Base-by-base conservation (phyloP, 352 stramenopile genomes). In the Globisporangium abappressorium region DNA sequence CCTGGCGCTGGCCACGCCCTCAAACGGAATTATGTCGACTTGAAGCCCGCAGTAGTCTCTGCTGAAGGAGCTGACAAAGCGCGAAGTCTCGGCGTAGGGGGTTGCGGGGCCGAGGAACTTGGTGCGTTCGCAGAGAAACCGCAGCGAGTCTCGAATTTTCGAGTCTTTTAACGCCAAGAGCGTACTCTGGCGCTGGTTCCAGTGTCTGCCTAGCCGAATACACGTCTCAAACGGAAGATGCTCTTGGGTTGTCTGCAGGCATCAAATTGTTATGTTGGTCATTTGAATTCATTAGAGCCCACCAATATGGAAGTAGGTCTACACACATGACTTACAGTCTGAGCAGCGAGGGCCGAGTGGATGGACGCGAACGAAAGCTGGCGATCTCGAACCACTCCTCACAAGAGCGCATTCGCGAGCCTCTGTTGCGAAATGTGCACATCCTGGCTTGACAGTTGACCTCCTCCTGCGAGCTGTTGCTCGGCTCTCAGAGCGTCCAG, bases 61-160 rank as follows among this genome's bases (percentile, higher is more conserved):
- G n/a, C 12, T 38, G 36, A 9, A 43, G 15, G 53, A 3, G 14
- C 22, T 22, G 22, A 9, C 33, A 28, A 58, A 34, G 26, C 14
- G 53, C 9, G 53, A 58, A 3, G 14, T 58, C 26, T 58, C 36
- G 4, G 36, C 57, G 18, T 73, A 79, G 22, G 78, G 67, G 3
- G 61, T 67, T 15, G 75, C 59, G 34, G 79, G 64, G 28, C 68
- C 58, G 69, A 87, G 73, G 26, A 76, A 76, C 3, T 65, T 68
- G 30, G 74, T 75, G 8, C 77, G 75, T 57, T 80, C 76, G 0
- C 69, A 69, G 5, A 85, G 57, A 38, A 82, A 78, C 15, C 69
- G 53, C 3, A 80, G 62, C 20, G 69, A 70, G 11, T 78, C 76
- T n/a, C 71, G 46, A 9, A 87, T 68, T 26, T 70, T 71, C 61